Evolutionary conservation across 306 rosid genomes (phyloP).

Genomic region (Malus asiatica): DNA sequence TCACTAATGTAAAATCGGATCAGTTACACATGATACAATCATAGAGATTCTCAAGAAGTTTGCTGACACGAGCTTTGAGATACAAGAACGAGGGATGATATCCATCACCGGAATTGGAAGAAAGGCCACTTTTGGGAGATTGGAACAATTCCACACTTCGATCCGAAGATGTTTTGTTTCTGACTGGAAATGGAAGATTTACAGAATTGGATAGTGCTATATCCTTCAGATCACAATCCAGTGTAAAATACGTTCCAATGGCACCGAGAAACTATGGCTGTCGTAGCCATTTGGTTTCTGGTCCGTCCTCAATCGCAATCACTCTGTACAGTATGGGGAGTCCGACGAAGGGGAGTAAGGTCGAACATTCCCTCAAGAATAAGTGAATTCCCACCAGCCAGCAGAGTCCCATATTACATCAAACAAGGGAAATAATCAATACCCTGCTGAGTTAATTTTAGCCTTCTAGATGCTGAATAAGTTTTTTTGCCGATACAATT

Average conservation of each 20-base stretch:
- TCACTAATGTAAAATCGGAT: conserved; percentile 29
- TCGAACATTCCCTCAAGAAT: conserved; percentile 22
- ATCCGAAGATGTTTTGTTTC: neutral
- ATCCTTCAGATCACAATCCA: conserved; percentile 7
- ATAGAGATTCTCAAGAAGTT: conserved; percentile 25
- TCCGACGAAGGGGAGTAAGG: conserved; percentile 1
- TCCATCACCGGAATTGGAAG: conserved; percentile 10
- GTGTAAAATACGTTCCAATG: conserved; percentile 9
- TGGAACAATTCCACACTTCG: conserved; percentile 5
- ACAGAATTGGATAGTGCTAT: neutral
- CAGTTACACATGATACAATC: conserved; percentile 42
- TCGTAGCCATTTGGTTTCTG: conserved; percentile 17
- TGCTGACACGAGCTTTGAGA: conserved; percentile 22
- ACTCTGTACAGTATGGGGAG: conserved; percentile 35
- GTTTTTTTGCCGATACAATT: conserved; percentile 21
- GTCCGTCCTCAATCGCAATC: conserved; percentile 26
- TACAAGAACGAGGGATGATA: conserved; percentile 22
- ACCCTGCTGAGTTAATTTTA: conserved; percentile 22
- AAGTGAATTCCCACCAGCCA: conserved; percentile 10
- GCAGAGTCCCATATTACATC: conserved; percentile 30
- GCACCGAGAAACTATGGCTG: conserved; percentile 13
- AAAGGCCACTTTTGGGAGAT: conserved; percentile 3
- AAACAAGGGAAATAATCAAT: conserved; percentile 15
- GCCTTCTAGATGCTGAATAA: conserved; percentile 18
- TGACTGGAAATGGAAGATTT: conserved; percentile 1